Percentiles rank a stretch among this genome's conserved stretches.
phyloP scores from a whole-genome alignment of 140 eudicot species.

The Bidens hawaiensis region DNA sequence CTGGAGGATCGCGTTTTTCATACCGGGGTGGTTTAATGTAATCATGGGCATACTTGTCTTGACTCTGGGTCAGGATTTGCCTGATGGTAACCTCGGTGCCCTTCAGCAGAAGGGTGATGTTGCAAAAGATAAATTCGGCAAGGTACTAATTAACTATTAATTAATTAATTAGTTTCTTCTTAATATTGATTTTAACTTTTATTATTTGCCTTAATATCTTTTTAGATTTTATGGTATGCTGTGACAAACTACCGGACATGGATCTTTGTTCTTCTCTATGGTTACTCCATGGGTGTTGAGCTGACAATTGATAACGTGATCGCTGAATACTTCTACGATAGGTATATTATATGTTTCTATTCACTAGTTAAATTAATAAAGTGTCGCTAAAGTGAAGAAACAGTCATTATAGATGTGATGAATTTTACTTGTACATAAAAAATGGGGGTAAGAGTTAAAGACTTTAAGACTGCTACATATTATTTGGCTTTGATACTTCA shows the following conservation, averaged over 20 bases:
- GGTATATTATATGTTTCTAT: neutral
- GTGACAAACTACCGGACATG: constrained; percentile 44
- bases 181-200: neutral
- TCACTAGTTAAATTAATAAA: too few relatives aligned
- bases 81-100: constrained; percentile 30
- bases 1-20: constrained; percentile 39
- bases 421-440: too few relatives aligned
- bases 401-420: neutral
- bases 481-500: too few relatives aligned
- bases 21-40: constrained; percentile 37
- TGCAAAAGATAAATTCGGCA: constrained; percentile 34
- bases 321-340: constrained; percentile 10
- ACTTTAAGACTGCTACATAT: too few relatives aligned
- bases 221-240: constrained; percentile 38
- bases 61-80: constrained; percentile 41
- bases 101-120: constrained; percentile 42
- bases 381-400: too few relatives aligned
- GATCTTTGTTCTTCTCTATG: constrained; percentile 32
- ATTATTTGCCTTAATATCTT: neutral
- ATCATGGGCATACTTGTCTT: constrained; percentile 35
- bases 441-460: too few relatives aligned
- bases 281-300: constrained; percentile 8
- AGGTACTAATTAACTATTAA: neutral
- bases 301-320: constrained; percentile 1
- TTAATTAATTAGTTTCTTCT: neutral